A percentile compares a stretch with the other conserved stretches of the same genome.
phyloP scores from a whole-genome alignment of 2,329 filamentous ascomycete species.

The Botrytis sinoallii region DNA sequence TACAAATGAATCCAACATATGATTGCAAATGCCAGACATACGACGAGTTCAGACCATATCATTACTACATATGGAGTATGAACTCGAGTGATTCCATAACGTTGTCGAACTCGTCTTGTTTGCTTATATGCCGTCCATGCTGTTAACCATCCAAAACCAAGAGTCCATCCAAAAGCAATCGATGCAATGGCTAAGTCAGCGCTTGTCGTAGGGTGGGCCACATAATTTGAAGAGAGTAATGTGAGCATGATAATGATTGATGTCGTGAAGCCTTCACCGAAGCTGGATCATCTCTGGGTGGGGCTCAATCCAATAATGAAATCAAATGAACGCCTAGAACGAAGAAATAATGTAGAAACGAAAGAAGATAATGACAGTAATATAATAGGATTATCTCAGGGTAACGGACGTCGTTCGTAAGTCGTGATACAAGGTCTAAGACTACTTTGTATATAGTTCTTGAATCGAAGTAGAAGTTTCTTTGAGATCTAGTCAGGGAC shows the following conservation, averaged over 20 bases:
- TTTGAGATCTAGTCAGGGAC: neutral
- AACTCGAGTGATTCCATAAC: constrained; percentile 34
- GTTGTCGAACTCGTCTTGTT: constrained; percentile 37
- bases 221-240: constrained; percentile 16
- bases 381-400: neutral
- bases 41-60: constrained; percentile 44
- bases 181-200: constrained; percentile 40
- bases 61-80: constrained; percentile 35
- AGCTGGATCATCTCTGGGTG: neutral
- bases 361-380: neutral
- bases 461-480: neutral
- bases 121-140: constrained; percentile 40
- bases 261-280: neutral
- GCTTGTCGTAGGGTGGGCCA: constrained; percentile 18
- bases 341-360: neutral
- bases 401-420: neutral
- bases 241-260: neutral
- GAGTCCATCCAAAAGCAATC: constrained; percentile 41
- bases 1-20: constrained; percentile 25
- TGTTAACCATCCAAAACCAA: constrained; percentile 40
- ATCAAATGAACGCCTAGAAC: neutral
- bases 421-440: neutral
- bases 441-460: neutral
- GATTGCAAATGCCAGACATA: constrained; percentile 42
- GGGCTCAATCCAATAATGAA: neutral